Base-by-base conservation (phyloP, 2,329 filamentous ascomycete species). In the Colletotrichum incanum region DNA sequence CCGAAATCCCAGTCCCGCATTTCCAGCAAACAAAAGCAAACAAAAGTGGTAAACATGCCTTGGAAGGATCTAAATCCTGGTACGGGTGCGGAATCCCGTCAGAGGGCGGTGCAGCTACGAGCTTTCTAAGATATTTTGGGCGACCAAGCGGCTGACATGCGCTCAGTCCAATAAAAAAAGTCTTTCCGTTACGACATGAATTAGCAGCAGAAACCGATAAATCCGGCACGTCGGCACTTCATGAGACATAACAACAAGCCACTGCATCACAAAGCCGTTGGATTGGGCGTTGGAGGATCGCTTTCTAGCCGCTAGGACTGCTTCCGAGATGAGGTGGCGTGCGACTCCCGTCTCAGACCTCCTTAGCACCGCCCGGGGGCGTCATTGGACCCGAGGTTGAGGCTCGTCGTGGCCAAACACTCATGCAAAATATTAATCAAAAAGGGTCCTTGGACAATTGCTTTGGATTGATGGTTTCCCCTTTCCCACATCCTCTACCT, bases 291-390 rank as follows among this genome's bases (percentile, higher is more conserved):
- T 50, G n/a, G 26, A 47, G 65, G 52, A 45, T 59, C 23, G 50
- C 58, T 60, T 11, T 59, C 58, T 68, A 50, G 50, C 59, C 69
- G 69, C 69, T 68, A 68, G 58, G 68, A 62, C 69, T 37, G 41
- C 60, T 54, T 62, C 65, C 69, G 49, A 72, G 69, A 72, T 72
- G 69, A 72, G n/a, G 69, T 72, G 69, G 69, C 69, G 65, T 28
- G 28, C 52, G 50, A 63, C 41, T 72, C 58, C 52, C 58, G 69
- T 72, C 69, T 43, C 65, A 68, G 65, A 28, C 31, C 62, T 37
- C 58, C 37, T 31, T 59, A 72, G 65, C 28, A 34, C 20, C 58
- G 37, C 28, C 50, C 41, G 47, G 49, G 64, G 64, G 43, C 43
- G 50, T 45, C 58, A 34, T 52, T 58, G 34, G 50, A 56, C 50